Evolutionary conservation across 805 yeast genomes (phyloP), one percentile per base, ranked within the genome.

Genomic region (Ogataea salicorniae): DNA sequence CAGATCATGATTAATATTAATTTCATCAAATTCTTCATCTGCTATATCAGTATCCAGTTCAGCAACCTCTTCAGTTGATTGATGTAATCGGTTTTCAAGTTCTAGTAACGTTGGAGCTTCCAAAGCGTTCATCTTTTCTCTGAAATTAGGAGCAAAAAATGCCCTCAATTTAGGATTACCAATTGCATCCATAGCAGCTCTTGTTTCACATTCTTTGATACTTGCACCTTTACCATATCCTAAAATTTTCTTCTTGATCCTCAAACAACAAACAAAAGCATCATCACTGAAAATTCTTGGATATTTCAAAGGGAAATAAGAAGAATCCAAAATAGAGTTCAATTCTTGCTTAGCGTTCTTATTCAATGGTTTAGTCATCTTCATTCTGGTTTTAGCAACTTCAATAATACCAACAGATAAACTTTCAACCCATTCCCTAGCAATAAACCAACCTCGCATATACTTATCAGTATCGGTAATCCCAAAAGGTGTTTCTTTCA

Each of bases 121-220:
- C 11, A 33, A 23, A 6, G 23, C 3, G 7, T 39, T 9, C 13
- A 39, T 7, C 20, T 39, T 39, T 23, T 22, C 17, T 11, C 14
- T 14, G 23, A 39, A 39, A 7, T 6, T 8, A 13, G 41, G 33
- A 8, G 41, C 33, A 14, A 16, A 33, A 26, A 41, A 41, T 9
- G 23, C 29, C 20, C 18, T 33, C 33, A 41, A 15, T 33, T 20
- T 41, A 6, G 5, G n/a, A 20, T 34, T 41, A 67, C 64, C 42
- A 88, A 67, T 0, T 18, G 90, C 96, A 46, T 71, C 72, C 80
- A 83, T 83, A 0, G 97, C 97, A 2, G 96, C 96, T 47, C 84
- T 71, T 17, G 79, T 65, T 1, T 95, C 94, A 0, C 97, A 96
- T 37, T 80, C 83, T 59, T 84, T 85, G 9, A 76, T 72, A 50